phyloP scores from a whole-genome alignment of 2,329 filamentous ascomycete species.

The Neofusicoccum sp. region DNA sequence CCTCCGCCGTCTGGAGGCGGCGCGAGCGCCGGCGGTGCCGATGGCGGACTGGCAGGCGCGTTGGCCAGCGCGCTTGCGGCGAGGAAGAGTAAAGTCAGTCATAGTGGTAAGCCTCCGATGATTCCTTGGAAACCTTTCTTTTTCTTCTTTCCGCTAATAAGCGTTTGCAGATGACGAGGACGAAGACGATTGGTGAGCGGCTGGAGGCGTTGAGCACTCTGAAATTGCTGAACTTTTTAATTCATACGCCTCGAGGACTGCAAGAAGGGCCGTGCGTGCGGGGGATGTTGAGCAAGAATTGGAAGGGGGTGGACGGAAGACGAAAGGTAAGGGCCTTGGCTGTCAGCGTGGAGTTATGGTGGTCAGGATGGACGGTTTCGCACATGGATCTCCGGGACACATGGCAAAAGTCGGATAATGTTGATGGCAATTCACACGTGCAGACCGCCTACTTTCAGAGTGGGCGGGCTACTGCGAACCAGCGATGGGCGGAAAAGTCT shows the following conservation, averaged over 20 bases:
- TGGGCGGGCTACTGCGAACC: too few species aligned
- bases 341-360: not conserved
- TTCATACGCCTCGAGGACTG: not conserved
- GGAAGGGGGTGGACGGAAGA: not conserved
- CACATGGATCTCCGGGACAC: not conserved
- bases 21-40: conserved; percentile 29
- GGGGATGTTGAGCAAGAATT: not conserved
- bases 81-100: conserved; percentile 90
- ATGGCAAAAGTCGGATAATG: not conserved
- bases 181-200: conserved; percentile 67
- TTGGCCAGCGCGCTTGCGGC: conserved; percentile 80
- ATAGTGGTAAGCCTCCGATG: conserved; percentile 90
- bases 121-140: too few species aligned
- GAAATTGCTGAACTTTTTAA: not conserved
- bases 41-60: conserved; percentile 44
- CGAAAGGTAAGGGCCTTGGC: not conserved
- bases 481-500: too few species aligned
- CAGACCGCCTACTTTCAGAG: too few species aligned
- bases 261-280: not conserved
- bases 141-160: conserved; percentile 25
- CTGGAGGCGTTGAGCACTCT: not conserved
- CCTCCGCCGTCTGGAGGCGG: conserved; percentile 51
- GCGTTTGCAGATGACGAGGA: conserved; percentile 65
- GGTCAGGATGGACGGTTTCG: not conserved
- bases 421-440: too few species aligned